Evolutionary conservation across 768 basidiomycete species (phyloP), one percentile per base, ranked within the genome.

Genomic region (Naganishia friedmannii): DNA sequence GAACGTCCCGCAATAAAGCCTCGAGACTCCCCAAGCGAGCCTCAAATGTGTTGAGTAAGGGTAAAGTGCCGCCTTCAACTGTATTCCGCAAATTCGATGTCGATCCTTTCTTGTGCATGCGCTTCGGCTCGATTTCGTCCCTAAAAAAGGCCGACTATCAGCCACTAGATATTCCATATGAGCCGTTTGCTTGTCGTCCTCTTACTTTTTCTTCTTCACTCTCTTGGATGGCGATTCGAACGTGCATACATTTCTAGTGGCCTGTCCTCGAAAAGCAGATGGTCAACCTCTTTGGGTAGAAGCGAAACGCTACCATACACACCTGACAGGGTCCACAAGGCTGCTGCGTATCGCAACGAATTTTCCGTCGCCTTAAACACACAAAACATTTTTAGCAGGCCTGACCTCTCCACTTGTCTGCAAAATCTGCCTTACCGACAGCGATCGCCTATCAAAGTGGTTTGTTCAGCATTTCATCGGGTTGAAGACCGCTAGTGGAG

Each of bases 1-100:
- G 81, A 1, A 81, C 80, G 65, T 81, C 79, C 12, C 81, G 67
- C 10, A 82, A 70, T 74, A 81, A 78, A n/a, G 79, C 72, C 72
- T 82, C 81, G 19, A 82, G 71, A 7, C 77, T 78, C 8, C 78
- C 78, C 53, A 82, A 71, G 65, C 81, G 70, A 5, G 79, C 76
- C 68, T 82, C 81, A 65, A 67, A 42, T 17, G 68, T 69, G 13
- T 63, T 45, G 10, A 45, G 39, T 1, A 45, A 28, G 23, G 60
- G 60, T 6, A 63, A 23, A 17, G 60, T n/a, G 42, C 39, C 29
- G 8, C 60, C 60, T 26, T 63, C 60, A 1, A 29, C 60, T 12
- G 39, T 13, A 19, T 42, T 63, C 42, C 60, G 60, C 19, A 63
- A 23, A 63, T 28, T 42, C 23, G 23, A 42, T 0, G 60, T 42